Conservation (phyloP, 148 eudicot species). For the Arctostaphylos glauca region DNA sequence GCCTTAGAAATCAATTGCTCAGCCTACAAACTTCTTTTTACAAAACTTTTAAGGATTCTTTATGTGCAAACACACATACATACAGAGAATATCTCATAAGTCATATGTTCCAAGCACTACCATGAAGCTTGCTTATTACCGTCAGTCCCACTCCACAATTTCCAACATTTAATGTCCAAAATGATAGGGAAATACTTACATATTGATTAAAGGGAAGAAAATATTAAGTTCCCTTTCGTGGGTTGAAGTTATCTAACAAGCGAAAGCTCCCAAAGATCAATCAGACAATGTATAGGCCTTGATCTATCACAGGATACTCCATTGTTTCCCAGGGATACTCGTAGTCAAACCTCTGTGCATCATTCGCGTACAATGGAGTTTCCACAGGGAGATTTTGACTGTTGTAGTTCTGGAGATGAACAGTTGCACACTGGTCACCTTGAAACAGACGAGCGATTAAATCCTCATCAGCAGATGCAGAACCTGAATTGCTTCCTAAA, state of each 20-base stretch:
- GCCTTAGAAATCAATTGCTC: not conserved
- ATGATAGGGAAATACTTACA: constrained; percentile 4
- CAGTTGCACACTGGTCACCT: constrained; percentile 33
- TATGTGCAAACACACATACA: not conserved
- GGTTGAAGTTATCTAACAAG: constrained; percentile 3
- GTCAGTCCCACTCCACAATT: constrained; percentile 23
- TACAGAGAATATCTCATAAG: not conserved
- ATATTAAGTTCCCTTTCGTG: not conserved
- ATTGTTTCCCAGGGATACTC: constrained; percentile 52
- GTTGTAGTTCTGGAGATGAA: constrained; percentile 33
- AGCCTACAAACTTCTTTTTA: not conserved
- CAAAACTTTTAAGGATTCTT: not conserved
- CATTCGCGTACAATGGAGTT: constrained; percentile 32
- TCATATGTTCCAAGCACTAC: constrained; percentile 1
- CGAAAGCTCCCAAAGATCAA: constrained; percentile 9
- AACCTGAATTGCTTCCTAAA: constrained; percentile 30
- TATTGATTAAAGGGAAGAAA: constrained; percentile 5
- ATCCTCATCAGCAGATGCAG: constrained; percentile 42
- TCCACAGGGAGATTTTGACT: constrained; percentile 44
- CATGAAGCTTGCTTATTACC: constrained; percentile 22
- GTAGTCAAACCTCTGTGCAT: constrained; percentile 49
- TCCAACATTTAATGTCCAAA: constrained; percentile 19
- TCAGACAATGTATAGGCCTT: constrained; percentile 67
- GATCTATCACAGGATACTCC: constrained; percentile 68
- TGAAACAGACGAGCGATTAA: constrained; percentile 38